phyloP scores from a whole-genome alignment of 257 asterid genomes.

The Solanum sejunctum region DNA sequence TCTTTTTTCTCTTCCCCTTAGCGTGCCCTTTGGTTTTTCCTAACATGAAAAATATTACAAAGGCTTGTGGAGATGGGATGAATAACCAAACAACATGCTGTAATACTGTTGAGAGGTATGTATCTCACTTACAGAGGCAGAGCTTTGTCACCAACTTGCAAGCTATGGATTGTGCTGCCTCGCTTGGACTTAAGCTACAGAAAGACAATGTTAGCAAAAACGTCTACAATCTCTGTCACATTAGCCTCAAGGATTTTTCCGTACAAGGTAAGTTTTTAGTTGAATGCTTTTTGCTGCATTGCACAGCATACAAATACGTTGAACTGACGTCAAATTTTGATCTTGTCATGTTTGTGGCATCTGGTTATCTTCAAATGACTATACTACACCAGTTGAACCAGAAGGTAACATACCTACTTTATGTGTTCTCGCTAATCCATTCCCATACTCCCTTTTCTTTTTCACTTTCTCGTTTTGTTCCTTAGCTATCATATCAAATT shows the following conservation, averaged over 20 bases:
- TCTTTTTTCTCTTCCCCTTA: slow-evolving; percentile 14
- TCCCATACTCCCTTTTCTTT: background rate
- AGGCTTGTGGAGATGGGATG: slow-evolving; percentile 43
- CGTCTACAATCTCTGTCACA: slow-evolving; percentile 59
- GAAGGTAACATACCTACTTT: slow-evolving; percentile 41
- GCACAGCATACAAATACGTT: background rate
- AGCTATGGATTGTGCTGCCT: slow-evolving; percentile 90
- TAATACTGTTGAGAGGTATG: slow-evolving; percentile 50
- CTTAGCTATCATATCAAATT: background rate
- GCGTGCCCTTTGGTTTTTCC: slow-evolving; percentile 93
- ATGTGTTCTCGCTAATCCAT: background rate
- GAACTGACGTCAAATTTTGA: slow-evolving; percentile 18
- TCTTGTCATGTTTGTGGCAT: slow-evolving; percentile 23
- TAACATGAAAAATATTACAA: slow-evolving; percentile 41
- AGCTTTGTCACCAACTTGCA: slow-evolving; percentile 94
- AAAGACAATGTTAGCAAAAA: slow-evolving; percentile 63
- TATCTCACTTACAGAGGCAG: slow-evolving; percentile 89
- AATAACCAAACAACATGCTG: slow-evolving; percentile 62
- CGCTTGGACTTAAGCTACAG: slow-evolving; percentile 61
- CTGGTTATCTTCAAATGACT: slow-evolving; percentile 16
- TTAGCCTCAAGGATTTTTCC: slow-evolving; percentile 94
- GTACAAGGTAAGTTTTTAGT: slow-evolving; percentile 69
- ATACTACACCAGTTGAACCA: slow-evolving; percentile 47
- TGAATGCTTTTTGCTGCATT: background rate
- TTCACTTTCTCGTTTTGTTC: background rate